Evolutionary conservation across 225 moss, liverwort and hornwort species (phyloP).

Genomic region (Marchantia polymorpha): DNA sequence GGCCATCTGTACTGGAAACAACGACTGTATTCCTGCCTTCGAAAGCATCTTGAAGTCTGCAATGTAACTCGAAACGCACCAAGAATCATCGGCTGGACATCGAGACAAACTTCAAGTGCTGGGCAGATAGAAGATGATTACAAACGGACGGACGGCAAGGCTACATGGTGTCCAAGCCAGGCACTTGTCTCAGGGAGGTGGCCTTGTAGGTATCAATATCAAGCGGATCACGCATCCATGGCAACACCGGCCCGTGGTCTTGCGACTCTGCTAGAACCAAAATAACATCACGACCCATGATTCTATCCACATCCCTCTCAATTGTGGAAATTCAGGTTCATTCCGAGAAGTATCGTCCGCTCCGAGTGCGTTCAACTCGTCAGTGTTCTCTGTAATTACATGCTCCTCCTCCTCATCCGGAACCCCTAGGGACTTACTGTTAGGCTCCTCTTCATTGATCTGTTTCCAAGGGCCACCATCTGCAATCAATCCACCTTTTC

Average conservation of each 20-base stretch:
- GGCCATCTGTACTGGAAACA: conserved; percentile 93
- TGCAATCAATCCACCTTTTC: conserved; percentile 29
- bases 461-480: not conserved
- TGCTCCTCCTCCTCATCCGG: not conserved
- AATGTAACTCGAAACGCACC: conserved; percentile 4
- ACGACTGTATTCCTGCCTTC: conserved; percentile 60
- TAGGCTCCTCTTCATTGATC: conserved; percentile 4
- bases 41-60: conserved; percentile 77
- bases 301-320: conserved; percentile 42
- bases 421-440: not conserved
- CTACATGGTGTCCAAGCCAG: conserved; percentile 67
- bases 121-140: not conserved
- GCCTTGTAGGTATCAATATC: conserved; percentile 52
- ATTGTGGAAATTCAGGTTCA: conserved; percentile 33
- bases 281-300: conserved; percentile 32
- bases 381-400: not conserved
- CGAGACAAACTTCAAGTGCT: not conserved
- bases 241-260: conserved; percentile 68
- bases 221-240: conserved; percentile 90
- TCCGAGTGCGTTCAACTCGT: not conserved
- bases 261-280: conserved; percentile 11
- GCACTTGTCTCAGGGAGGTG: conserved; percentile 55
- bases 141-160: not conserved
- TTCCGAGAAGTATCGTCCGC: not conserved
- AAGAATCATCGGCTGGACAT: not conserved